Conservation (phyloP, 371 early-diverging fungal genomes). For the Rhizopus arrhizus region DNA sequence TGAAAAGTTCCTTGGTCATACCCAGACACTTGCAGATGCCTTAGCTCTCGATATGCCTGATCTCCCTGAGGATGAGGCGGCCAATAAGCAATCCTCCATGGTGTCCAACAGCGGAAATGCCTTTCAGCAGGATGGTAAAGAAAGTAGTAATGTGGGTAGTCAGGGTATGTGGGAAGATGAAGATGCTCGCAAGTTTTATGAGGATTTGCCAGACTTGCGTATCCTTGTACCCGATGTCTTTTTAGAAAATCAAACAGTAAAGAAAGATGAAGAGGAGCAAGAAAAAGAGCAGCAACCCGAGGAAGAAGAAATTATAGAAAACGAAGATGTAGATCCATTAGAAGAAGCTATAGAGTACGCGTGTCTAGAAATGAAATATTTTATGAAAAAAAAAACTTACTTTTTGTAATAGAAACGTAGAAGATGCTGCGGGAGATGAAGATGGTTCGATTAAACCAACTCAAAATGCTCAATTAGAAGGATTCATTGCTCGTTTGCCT, state of each 20-base stretch:
- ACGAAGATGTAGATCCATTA: slow-evolving; percentile 24
- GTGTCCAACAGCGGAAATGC: slow-evolving; percentile 37
- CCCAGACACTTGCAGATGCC: slow-evolving; percentile 65
- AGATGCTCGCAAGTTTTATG: slow-evolving; percentile 83
- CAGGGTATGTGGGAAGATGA: slow-evolving; percentile 86
- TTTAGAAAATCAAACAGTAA: slow-evolving; percentile 56
- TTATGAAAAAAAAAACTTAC: background rate
- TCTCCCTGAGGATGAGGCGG: slow-evolving; percentile 65
- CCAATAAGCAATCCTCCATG: slow-evolving; percentile 55
- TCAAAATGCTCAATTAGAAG: slow-evolving; percentile 63
- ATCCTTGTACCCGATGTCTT: slow-evolving; percentile 80
- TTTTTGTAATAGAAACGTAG: background rate
- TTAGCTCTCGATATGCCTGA: slow-evolving; percentile 76
- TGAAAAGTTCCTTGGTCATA: slow-evolving; percentile 69
- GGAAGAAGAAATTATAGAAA: slow-evolving; percentile 41
- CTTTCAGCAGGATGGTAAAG: slow-evolving; percentile 49
- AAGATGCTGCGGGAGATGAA: slow-evolving; percentile 28
- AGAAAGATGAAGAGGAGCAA: slow-evolving; percentile 33
- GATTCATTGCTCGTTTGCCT: slow-evolving; percentile 77
- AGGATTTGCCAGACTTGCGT: slow-evolving; percentile 75
- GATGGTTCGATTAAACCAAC: slow-evolving; percentile 45
- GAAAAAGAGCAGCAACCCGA: slow-evolving; percentile 15
- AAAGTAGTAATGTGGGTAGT: slow-evolving; percentile 37
- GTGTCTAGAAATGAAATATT: background rate
- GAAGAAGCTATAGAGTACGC: slow-evolving; percentile 42